Percentiles rank a stretch among this genome's conserved stretches.
These are phyloP conservation scores for Solanum rostratum DNA, from an alignment of 257 asterid species.

Conservation along the genomic window DNA sequence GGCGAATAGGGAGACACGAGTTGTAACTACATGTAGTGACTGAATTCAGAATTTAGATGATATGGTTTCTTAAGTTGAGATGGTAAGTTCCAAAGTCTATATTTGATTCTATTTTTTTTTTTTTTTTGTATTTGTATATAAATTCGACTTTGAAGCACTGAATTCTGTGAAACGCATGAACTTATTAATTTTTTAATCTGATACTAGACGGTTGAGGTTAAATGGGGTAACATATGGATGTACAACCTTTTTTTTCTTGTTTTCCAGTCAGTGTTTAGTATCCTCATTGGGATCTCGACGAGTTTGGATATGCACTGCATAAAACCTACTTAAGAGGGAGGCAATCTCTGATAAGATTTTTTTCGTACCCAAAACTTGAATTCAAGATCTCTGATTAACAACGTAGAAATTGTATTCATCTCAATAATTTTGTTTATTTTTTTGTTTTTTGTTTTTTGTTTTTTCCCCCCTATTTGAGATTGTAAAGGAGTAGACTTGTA, in stretches of 20 bases:
- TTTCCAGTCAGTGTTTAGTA: not conserved
- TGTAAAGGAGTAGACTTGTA: not conserved
- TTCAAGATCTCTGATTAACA: not conserved
- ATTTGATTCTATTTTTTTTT: not conserved
- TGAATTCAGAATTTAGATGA: not conserved
- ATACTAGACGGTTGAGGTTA: not conserved
- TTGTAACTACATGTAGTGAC: not conserved
- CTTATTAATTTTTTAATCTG: not conserved
- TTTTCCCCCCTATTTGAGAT: not conserved
- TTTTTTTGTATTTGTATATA: not conserved
- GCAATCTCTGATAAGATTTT: not conserved
- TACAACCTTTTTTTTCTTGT: not conserved
- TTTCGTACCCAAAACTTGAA: not conserved
- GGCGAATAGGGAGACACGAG: conserved; percentile 4
- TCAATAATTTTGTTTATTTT: not conserved
- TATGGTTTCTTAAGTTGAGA: not conserved
- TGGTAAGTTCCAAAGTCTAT: not conserved
- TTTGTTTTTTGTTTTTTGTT: too few species aligned
- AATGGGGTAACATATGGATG: not conserved
- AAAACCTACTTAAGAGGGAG: not conserved
- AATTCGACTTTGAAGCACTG: not conserved
- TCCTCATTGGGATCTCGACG: rapidly evolving
- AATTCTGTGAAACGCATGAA: not conserved
- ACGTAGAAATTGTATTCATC: not conserved
- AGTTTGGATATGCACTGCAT: not conserved